Base-by-base conservation (phyloP, 495 filamentous ascomycete genomes). In the Talaromyces nanjingensis region DNA sequence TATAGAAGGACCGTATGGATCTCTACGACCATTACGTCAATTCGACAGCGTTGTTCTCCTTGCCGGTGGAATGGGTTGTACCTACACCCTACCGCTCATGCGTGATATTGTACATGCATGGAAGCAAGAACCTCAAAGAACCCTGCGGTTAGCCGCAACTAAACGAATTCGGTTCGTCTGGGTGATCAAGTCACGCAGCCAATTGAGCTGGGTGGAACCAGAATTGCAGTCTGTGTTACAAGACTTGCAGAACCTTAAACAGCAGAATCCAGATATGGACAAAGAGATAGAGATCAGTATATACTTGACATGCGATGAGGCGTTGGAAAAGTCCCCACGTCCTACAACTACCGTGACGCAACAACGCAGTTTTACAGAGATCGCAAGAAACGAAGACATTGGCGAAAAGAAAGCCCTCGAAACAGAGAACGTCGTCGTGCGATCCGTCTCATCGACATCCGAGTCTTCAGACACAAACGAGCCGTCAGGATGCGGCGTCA, bases 141-240 rank as follows among this genome's bases (percentile, higher is more conserved):
- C 53, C 6, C 5, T 29, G 25, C 65, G 64, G 16, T 39, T 68
- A 6, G 71, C 76, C 6, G 90, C 85, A 60, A 89, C 86, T 12
- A 85, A 86, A 63, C 79, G 83, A 34, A 72, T 93, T 12, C 82
- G 86, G 12, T 90, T 93, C 63, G 75, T 93, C 2, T 87, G 92
- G 78, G 83, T 91, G 22, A 84, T 93, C 45, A 90, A 85, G 66
- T 83, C 85, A 29, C 81, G 83, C 0, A 81, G 84, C 9, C 88
- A 93, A 64, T 73, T 89, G n/a, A 78, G 72, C 31, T 92, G 87
- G 80, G 91, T 91, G 65, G 79, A 83, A n/a, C 71, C 74, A 11
- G 82, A 87, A 65, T 74, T 96, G 2, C 76, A 80, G 18, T 77
- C 83, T 45, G 81, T 86, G 1, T 74, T 85, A 52, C 76, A 79